Percentiles rank a stretch among this genome's conserved stretches.
Evolutionary conservation across 768 basidiomycete species (phyloP).

Genomic region (Lactarius trivialis): DNA sequence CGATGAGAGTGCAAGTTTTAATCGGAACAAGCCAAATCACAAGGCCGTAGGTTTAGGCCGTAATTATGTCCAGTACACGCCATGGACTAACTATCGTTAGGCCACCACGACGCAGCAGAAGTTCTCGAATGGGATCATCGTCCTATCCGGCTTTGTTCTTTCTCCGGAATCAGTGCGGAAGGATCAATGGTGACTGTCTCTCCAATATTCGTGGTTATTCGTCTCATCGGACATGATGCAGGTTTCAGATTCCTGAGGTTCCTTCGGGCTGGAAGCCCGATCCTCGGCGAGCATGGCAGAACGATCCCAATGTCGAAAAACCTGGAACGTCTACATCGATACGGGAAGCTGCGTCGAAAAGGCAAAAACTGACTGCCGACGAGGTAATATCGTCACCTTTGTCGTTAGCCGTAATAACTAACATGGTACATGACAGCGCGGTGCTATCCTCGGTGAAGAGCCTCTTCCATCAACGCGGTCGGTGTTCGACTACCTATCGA

Average conservation of each 20-base stretch:
- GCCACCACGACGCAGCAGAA: constrained; percentile 28
- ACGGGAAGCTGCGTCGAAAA: constrained; percentile 49
- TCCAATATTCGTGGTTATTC: constrained; percentile 17
- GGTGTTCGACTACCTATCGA: constrained; percentile 90
- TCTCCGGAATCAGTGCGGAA: constrained; percentile 61
- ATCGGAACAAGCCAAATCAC: constrained; percentile 7
- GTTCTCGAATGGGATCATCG: constrained; percentile 71
- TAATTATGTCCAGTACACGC: background rate
- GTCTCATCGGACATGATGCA: constrained; percentile 30
- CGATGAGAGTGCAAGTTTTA: constrained; percentile 49
- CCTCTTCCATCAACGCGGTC: constrained; percentile 68
- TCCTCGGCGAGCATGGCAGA: constrained; percentile 69
- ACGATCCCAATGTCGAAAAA: constrained; percentile 35
- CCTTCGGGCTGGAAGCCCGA: constrained; percentile 83
- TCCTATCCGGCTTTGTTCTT: constrained; percentile 71
- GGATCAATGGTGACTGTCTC: constrained; percentile 53
- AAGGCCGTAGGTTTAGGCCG: background rate
- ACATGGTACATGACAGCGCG: constrained; percentile 50
- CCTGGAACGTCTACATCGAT: constrained; percentile 33
- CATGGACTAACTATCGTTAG: constrained; percentile 19
- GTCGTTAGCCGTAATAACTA: background rate
- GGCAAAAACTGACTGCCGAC: constrained; percentile 20
- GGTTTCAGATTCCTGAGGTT: constrained; percentile 80
- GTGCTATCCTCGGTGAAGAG: constrained; percentile 75
- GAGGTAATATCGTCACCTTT: constrained; percentile 1